These are phyloP conservation scores for Penicillium bovifimosum DNA, from an alignment of 495 filamentous ascomycete species.

Conservation along the genomic window DNA sequence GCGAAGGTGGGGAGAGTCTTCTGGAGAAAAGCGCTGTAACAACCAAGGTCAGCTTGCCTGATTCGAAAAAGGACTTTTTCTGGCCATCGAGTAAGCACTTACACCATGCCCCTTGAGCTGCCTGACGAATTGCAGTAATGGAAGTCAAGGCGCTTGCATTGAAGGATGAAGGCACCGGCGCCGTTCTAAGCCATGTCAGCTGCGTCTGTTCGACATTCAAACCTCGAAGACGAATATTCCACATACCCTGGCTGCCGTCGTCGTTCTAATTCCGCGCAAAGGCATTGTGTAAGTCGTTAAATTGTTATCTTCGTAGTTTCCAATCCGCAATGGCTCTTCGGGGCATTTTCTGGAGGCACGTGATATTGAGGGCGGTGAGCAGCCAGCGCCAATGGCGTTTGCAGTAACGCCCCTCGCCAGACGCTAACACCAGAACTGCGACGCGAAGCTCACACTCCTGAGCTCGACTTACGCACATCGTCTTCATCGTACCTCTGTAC, in stretches of 20 bases:
- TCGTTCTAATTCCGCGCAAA: slow-evolving; percentile 51
- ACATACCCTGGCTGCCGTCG: slow-evolving; percentile 37
- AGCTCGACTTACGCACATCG: slow-evolving; percentile 13
- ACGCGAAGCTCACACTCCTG: slow-evolving; percentile 23
- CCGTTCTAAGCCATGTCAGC: slow-evolving; percentile 62
- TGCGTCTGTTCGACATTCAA: neutral
- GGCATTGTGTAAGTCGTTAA: slow-evolving; percentile 53
- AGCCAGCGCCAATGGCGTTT: slow-evolving; percentile 5
- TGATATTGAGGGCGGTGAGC: slow-evolving; percentile 21
- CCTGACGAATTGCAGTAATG: slow-evolving; percentile 96
- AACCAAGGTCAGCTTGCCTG: slow-evolving; percentile 1
- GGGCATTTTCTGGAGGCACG: slow-evolving; percentile 24
- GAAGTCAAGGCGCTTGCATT: slow-evolving; percentile 92
- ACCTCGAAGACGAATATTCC: too few species aligned
- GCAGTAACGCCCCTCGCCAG: slow-evolving; percentile 10
- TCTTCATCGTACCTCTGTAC: slow-evolving; percentile 2
- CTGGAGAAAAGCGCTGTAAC: slow-evolving; percentile 68
- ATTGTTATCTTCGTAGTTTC: neutral
- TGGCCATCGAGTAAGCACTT: slow-evolving; percentile 28
- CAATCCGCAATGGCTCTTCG: slow-evolving; percentile 4
- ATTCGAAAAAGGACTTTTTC: neutral
- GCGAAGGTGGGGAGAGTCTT: slow-evolving; percentile 71
- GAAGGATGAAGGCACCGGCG: slow-evolving; percentile 91
- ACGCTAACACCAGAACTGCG: slow-evolving; percentile 11
- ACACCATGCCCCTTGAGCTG: slow-evolving; percentile 93